Evolutionary conservation across 192 early-diverging fungal species (phyloP).

Genomic region (Paraglomus occultum): DNA sequence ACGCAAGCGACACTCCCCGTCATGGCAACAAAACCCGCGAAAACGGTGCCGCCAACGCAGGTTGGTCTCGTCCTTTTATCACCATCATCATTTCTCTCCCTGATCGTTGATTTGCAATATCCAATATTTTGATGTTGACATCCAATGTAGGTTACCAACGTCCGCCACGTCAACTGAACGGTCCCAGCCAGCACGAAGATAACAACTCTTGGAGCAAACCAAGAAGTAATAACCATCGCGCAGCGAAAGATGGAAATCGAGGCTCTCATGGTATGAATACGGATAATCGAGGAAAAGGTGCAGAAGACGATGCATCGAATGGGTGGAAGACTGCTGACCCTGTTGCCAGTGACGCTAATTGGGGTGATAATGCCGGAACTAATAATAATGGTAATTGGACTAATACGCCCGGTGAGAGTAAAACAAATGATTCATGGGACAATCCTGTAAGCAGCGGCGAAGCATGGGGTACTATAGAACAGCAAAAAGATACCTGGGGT

Average conservation of each 20-base stretch:
- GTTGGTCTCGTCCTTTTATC: background rate
- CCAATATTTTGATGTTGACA: background rate
- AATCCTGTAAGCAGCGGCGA: background rate
- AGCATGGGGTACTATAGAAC: slow-evolving; percentile 17
- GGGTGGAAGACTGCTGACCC: background rate
- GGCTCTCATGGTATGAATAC: background rate
- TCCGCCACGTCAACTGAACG: slow-evolving; percentile 34
- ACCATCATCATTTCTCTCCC: background rate
- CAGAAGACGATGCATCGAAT: background rate
- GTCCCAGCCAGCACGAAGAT: background rate
- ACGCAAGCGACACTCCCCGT: background rate
- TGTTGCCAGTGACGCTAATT: slow-evolving; percentile 7
- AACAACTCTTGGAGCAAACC: background rate
- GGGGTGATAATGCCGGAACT: slow-evolving; percentile 3
- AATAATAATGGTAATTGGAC: background rate
- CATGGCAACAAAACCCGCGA: slow-evolving; percentile 13
- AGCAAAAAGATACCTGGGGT: slow-evolving; percentile 20
- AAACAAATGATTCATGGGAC: slow-evolving; percentile 14
- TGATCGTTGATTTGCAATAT: background rate
- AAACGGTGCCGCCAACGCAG: slow-evolving; percentile 24
- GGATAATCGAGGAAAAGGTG: background rate
- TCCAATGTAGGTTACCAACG: slow-evolving; percentile 17
- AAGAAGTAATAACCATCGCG: slow-evolving; percentile 8
- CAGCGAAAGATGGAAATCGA: background rate
- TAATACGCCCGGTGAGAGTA: slow-evolving; percentile 6